Percentiles rank a stretch among this genome's conserved stretches.
phyloP scores from a whole-genome alignment of 75 land plant species.

The Azolla pinnata region DNA sequence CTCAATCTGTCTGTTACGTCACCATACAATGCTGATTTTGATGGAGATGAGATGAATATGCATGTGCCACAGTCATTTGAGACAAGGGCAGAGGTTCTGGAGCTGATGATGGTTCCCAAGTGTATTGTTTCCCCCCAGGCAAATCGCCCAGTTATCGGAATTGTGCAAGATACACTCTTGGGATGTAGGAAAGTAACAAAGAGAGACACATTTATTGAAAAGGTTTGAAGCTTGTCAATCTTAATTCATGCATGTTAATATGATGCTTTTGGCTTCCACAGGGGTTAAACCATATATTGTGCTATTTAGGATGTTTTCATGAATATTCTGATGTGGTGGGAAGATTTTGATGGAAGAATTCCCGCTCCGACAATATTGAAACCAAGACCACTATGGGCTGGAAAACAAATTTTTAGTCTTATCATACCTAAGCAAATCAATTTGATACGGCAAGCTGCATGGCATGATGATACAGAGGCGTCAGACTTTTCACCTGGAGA shows the following conservation, averaged over 20 bases:
- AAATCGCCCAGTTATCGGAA: conserved; percentile 96
- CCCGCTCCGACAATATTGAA: conserved; percentile 89
- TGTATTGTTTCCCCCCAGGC: conserved; percentile 99
- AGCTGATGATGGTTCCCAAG: conserved; percentile 99
- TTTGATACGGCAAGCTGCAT: conserved; percentile 64
- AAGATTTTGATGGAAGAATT: conserved; percentile 94
- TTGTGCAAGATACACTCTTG: conserved; percentile 94
- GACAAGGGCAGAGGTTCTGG: conserved; percentile 91
- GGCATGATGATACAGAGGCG: conserved; percentile 76
- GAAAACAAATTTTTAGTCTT: conserved; percentile 93
- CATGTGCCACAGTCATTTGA: conserved; percentile 99
- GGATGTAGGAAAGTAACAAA: conserved; percentile 98
- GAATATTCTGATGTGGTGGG: conserved; percentile 99
- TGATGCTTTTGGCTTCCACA: background rate
- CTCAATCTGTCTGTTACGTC: conserved; percentile 94
- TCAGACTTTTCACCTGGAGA: conserved; percentile 86
- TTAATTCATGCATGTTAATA: background rate
- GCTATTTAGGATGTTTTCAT: conserved; percentile 85
- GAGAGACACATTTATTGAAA: conserved; percentile 95
- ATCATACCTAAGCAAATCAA: conserved; percentile 99
- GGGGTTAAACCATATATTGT: background rate
- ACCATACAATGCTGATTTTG: conserved; percentile 99
- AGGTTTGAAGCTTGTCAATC: conserved; percentile 41
- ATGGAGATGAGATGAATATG: conserved; percentile 99
- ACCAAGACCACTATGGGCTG: conserved; percentile 93